These are phyloP conservation scores for Nakataea oryzae DNA, from an alignment of 2,329 filamentous ascomycete species.

Conservation along the genomic window DNA sequence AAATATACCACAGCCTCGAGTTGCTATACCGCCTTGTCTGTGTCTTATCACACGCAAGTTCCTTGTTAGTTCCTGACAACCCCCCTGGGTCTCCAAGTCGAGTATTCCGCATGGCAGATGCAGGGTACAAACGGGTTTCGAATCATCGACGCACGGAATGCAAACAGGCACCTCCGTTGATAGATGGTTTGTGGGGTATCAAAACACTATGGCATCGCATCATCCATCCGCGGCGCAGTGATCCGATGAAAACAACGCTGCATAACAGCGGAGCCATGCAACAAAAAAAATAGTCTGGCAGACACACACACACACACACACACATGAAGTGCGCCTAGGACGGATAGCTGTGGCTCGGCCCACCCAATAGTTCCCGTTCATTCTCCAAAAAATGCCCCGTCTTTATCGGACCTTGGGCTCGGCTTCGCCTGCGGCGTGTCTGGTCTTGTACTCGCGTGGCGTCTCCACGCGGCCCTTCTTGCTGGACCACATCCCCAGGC, in stretches of 20 bases:
- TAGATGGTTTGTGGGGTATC: neutral
- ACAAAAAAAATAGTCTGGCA: neutral
- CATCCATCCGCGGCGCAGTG: neutral
- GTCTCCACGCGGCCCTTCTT: slow-evolving; percentile 56
- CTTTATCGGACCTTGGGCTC: neutral
- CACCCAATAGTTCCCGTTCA: neutral
- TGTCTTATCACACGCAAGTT: no score
- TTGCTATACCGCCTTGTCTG: no score
- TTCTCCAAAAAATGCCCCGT: neutral
- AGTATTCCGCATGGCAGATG: neutral
- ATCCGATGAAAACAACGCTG: neutral
- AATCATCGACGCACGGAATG: neutral
- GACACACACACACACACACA: neutral
- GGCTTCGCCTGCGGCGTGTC: slow-evolving; percentile 22
- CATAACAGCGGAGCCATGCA: neutral
- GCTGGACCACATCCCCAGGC: slow-evolving; percentile 66
- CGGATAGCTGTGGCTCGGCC: neutral
- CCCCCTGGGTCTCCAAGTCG: neutral
- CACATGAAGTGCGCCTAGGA: neutral
- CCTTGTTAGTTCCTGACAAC: no score
- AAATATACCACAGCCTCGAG: neutral
- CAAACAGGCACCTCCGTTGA: neutral
- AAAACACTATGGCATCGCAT: neutral
- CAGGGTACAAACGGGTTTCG: neutral
- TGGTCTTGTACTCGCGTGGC: slow-evolving; percentile 76